These are phyloP conservation scores for Acacia confusa DNA, from an alignment of 306 rosid genomes.

Conservation along the genomic window DNA sequence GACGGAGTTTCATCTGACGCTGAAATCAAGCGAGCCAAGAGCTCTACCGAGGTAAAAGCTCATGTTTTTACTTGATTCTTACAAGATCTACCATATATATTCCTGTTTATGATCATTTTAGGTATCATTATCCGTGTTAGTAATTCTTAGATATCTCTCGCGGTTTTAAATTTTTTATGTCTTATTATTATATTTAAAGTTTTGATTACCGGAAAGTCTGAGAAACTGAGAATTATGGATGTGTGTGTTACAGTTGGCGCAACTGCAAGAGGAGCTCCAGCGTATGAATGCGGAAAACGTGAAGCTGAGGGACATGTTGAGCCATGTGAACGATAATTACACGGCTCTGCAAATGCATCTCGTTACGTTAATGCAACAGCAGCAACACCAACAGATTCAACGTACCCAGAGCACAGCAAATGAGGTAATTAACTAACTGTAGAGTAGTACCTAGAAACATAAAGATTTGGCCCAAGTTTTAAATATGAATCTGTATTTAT, in stretches of 20 bases:
- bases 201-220: not conserved
- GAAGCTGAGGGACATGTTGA: slow-evolving; percentile 77
- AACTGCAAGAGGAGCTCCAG: slow-evolving; percentile 69
- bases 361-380: slow-evolving; percentile 61
- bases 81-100: not conserved
- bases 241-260: slow-evolving; percentile 53
- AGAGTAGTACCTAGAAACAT: not conserved
- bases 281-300: slow-evolving; percentile 78
- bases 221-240: slow-evolving; percentile 5
- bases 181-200: too few species aligned
- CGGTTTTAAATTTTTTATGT: too few species aligned
- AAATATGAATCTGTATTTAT: not conserved
- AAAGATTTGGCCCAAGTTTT: not conserved
- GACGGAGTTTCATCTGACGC: slow-evolving; percentile 79
- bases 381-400: slow-evolving; percentile 40
- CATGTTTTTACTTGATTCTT: not conserved
- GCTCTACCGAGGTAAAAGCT: slow-evolving; percentile 54
- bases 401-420: slow-evolving; percentile 23
- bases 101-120: too few species aligned
- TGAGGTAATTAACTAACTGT: slow-evolving; percentile 37
- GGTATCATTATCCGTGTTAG: too few species aligned
- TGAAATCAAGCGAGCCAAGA: slow-evolving; percentile 59
- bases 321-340: slow-evolving; percentile 72
- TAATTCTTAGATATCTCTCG: too few species aligned
- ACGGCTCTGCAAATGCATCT: slow-evolving; percentile 76